Percentiles rank a stretch among this genome's conserved stretches.
Conservation (phyloP, 768 basidiomycete genomes). For the Xerocomellus chrysenteron region DNA sequence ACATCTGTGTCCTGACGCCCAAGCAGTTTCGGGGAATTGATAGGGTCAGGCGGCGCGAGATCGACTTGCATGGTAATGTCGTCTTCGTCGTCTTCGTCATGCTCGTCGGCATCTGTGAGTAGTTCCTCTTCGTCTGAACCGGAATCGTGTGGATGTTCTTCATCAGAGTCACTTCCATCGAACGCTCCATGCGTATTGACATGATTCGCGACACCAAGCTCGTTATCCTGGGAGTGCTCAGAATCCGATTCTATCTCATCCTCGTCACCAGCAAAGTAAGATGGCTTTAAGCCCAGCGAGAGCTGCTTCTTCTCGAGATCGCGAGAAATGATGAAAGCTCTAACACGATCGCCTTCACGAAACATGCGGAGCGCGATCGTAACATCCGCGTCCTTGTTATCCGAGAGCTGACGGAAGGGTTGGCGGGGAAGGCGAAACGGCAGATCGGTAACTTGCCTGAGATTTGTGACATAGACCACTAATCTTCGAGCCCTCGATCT, state of each 20-base stretch:
- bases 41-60: background rate
- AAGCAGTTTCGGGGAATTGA: background rate
- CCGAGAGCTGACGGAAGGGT: conserved; percentile 63
- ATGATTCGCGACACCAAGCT: conserved; percentile 33
- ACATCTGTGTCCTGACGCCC: background rate
- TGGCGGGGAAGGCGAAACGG: background rate
- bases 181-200: conserved; percentile 22
- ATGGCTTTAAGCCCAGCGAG: conserved; percentile 82
- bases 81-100: conserved; percentile 19
- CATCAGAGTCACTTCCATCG: conserved; percentile 20
- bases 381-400: conserved; percentile 81
- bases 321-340: conserved; percentile 69
- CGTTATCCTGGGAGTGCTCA: conserved; percentile 24
- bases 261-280: conserved; percentile 73
- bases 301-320: conserved; percentile 80
- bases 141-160: conserved; percentile 1
- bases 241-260: conserved; percentile 35
- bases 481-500: conserved; percentile 80
- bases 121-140: conserved; percentile 23
- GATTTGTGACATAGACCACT: conserved; percentile 94
- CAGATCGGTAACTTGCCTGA: conserved; percentile 51
- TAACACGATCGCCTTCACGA: conserved; percentile 83
- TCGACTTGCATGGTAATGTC: conserved; percentile 22
- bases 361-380: conserved; percentile 76
- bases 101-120: conserved; percentile 11